phyloP scores from a whole-genome alignment of 2,329 filamentous ascomycete genomes.

The Xylaria sp. region DNA sequence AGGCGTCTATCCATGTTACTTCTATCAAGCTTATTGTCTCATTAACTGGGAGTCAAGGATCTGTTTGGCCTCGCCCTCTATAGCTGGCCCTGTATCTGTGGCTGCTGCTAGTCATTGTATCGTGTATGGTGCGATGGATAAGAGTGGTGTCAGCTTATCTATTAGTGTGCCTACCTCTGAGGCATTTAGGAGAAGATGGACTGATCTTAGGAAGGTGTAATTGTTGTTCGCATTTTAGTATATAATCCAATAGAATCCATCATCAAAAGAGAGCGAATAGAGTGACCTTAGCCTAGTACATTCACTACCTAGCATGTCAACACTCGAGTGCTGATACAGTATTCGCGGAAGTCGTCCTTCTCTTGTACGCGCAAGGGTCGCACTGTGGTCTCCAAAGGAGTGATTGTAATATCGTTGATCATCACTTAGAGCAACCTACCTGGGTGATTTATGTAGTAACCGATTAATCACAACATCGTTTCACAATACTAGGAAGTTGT shows the following conservation, averaged over 20 bases:
- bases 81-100: background rate
- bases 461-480: no score
- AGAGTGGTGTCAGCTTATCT: background rate
- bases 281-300: background rate
- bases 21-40: background rate
- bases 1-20: background rate
- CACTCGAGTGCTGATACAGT: no score
- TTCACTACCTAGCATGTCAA: no score
- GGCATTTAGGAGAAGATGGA: no score
- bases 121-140: background rate
- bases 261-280: background rate
- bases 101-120: background rate
- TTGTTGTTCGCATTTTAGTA: background rate
- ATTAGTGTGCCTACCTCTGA: background rate
- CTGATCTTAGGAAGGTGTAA: background rate
- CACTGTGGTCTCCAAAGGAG: no score
- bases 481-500: no score
- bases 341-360: no score
- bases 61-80: background rate
- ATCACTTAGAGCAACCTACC: no score
- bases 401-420: no score
- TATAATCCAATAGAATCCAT: background rate
- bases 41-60: background rate
- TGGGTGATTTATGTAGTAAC: no score
- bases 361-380: no score